These are phyloP conservation scores for Linum usitatissimum DNA, from an alignment of 345 rosid species.

Conservation along the genomic window DNA sequence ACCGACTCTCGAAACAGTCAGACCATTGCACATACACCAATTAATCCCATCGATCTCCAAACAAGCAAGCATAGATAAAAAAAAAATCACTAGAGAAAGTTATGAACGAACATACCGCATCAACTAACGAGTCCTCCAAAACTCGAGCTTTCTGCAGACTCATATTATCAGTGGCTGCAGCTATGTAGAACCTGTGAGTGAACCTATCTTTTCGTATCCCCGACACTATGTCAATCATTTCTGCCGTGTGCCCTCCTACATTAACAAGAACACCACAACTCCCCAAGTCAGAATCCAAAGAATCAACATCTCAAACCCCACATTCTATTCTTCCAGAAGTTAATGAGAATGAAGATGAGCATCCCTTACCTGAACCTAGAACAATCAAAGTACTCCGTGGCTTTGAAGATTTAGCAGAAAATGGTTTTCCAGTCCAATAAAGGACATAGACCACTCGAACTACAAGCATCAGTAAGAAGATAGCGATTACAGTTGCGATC, in stretches of 20 bases:
- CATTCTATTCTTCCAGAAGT: no score
- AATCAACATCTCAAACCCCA: neutral
- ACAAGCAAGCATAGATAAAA: no score
- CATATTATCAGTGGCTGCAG: conserved; percentile 90
- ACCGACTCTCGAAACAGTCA: no score
- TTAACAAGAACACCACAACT: neutral
- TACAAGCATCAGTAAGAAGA: neutral
- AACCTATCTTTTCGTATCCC: conserved; percentile 48
- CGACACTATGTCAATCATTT: conserved; percentile 75
- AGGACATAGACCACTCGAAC: conserved; percentile 13
- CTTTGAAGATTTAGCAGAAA: conserved; percentile 10
- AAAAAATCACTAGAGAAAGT: neutral
- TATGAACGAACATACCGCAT: conserved; percentile 25
- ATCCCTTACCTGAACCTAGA: conserved; percentile 18
- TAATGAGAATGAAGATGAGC: neutral
- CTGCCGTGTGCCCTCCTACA: conserved; percentile 91
- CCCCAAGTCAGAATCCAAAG: neutral
- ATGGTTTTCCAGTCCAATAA: conserved; percentile 19
- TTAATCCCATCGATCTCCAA: neutral
- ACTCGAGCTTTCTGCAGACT: conserved; percentile 79
- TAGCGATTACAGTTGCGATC: neutral
- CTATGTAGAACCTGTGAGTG: conserved; percentile 65
- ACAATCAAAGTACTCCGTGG: conserved; percentile 16
- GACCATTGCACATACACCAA: no score
- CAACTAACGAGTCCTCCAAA: conserved; percentile 46